Percentiles rank a stretch among this genome's conserved stretches.
Evolutionary conservation across 306 rosid species (phyloP).

Genomic region (Ceratonia siliqua): DNA sequence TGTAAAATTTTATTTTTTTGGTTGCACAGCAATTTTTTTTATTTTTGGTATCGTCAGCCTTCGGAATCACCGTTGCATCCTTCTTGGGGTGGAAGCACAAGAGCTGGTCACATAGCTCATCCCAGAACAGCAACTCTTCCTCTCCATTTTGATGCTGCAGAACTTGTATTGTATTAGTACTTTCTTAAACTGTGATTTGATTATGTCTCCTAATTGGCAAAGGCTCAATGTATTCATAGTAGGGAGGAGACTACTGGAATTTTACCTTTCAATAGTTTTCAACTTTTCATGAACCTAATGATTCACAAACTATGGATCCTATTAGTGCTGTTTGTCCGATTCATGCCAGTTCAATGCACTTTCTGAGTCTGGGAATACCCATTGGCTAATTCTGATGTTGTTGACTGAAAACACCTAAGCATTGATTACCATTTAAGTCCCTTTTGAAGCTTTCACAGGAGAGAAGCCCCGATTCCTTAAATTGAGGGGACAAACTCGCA

Average conservation of each 20-base stretch:
- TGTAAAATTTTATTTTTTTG: too few relatives aligned
- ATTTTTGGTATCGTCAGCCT: conserved; percentile 6
- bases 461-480: background rate
- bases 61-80: conserved; percentile 5
- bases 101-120: conserved; percentile 2
- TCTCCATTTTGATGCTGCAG: background rate
- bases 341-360: conserved; percentile 13
- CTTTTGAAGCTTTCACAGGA: conserved; percentile 4
- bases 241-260: background rate
- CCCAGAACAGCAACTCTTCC: background rate
- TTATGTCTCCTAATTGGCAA: too few relatives aligned
- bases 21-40: too few relatives aligned
- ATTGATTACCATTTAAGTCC: background rate
- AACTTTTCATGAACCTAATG: background rate
- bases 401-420: conserved; percentile 16
- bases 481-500: background rate
- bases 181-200: background rate
- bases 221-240: background rate
- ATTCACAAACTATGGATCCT: conserved; percentile 13
- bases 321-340: conserved; percentile 18
- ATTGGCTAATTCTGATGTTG: background rate
- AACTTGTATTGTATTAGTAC: background rate
- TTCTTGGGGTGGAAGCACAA: conserved; percentile 1
- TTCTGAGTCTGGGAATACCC: conserved; percentile 18
- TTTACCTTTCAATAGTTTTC: background rate